Base-by-base conservation (phyloP, 2,329 filamentous ascomycete genomes). In the Zalaria sp. region DNA sequence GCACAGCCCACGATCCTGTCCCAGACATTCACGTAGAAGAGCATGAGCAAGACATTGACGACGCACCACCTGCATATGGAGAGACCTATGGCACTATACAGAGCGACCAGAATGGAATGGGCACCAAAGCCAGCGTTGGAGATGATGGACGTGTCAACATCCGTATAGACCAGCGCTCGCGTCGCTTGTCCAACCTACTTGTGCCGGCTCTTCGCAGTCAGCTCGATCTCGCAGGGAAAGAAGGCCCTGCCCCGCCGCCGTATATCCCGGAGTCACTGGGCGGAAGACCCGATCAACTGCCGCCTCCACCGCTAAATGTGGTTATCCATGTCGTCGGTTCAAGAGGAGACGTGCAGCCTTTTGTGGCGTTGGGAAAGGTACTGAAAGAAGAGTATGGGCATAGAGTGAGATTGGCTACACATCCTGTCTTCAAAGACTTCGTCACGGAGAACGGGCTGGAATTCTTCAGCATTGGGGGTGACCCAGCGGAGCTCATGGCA, bases 141-240 rank as follows among this genome's bases (percentile, higher is more conserved):
- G 82, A 75, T 46, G 81, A 88, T 62, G 84, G 84, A 25, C 76
- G 85, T 54, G 71, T 91, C 51, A 78, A 86, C 54, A 86, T 91
- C 63, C 79, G 78, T 47, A 84, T 91, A 61, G 78, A 81, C 54
- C 79, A 86, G 57, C 79, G 76, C 49, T 78, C 72, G 50, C 65
- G 70, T 42, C 73, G 73, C 42, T 65, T 89, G 3, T 76, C 81
- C 2, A 74, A 78, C 45, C 66, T 88, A 8, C 69, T 88, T 26
- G 71, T 74, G 0, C 79, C 81, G 3, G 74, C 78, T 5, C 57
- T 87, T 34, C 62, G 71, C 46, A 66, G 68, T 47, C 70, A 81
- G 51, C 60, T 77, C 40, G 54, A 67, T 41, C 49, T 65, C 3
- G 61, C 59, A 25, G 69, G 77, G 41, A 43, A 49, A 29, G 36